phyloP scores from a whole-genome alignment of 2,329 filamentous ascomycete genomes.

The Talaromyces sp. region DNA sequence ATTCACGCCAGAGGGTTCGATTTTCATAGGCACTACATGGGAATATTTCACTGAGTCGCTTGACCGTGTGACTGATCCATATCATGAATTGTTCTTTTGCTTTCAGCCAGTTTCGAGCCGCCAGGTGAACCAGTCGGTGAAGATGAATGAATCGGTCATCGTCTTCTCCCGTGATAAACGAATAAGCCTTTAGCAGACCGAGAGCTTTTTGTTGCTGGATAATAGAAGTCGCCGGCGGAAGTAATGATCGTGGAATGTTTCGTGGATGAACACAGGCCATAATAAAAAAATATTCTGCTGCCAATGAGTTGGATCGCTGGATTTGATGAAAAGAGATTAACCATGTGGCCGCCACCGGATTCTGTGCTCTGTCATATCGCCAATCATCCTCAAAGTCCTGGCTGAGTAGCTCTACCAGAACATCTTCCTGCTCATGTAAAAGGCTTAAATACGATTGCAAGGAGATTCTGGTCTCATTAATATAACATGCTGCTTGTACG shows the following conservation, averaged over 20 bases:
- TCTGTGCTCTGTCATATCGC: conserved; percentile 23
- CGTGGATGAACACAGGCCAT: conserved; percentile 26
- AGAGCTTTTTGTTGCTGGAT: conserved; percentile 22
- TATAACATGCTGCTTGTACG: conserved; percentile 15
- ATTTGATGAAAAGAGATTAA: conserved; percentile 33
- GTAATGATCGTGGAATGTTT: conserved; percentile 25
- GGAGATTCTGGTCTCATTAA: conserved; percentile 13
- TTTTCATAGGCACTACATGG: not conserved
- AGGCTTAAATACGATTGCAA: conserved; percentile 14
- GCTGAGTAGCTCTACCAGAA: conserved; percentile 27
- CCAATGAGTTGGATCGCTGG: conserved; percentile 20
- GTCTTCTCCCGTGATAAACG: conserved; percentile 20
- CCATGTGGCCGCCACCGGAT: conserved; percentile 34
- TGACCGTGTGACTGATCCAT: conserved; percentile 14
- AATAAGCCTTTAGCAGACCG: conserved; percentile 26
- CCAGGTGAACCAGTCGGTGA: conserved; percentile 30
- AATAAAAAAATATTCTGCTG: conserved; percentile 26
- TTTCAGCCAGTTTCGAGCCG: conserved; percentile 27
- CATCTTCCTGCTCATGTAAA: conserved; percentile 18
- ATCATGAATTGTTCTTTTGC: conserved; percentile 12
- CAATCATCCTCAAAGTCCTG: conserved; percentile 27
- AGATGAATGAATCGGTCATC: conserved; percentile 10
- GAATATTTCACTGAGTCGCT: conserved; percentile 15
- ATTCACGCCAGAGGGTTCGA: conserved; percentile 18
- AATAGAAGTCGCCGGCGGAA: conserved; percentile 14